Evolutionary conservation across 202 grass and related monocot genomes (phyloP), one percentile per base, ranked within the genome.

Genomic region (Musa balbisiana): DNA sequence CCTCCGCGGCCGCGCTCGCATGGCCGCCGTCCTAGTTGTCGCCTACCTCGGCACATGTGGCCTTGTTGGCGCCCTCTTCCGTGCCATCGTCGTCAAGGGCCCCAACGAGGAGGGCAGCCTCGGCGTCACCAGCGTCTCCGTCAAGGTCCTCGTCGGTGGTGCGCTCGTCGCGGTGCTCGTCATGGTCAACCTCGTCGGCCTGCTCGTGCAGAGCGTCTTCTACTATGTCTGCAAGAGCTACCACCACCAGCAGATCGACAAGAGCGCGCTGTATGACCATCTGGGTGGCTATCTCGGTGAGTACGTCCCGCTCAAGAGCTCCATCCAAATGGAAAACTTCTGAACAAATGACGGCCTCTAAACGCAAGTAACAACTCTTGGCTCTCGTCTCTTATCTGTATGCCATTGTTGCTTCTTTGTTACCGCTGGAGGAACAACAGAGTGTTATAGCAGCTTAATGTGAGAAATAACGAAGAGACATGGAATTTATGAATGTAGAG

Each of bases 151-250:
- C 15, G 79, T 90, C 2, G 91, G 95, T 25, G 82, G 87, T 9
- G 81, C 88, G 2, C 87, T 98, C 19, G 87, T 98, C 0, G 88
- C 80, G 23, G 79, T 92, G 10, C 91, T 98, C 11, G 91, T 92
- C 49, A 80, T 87, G 11, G 84, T 90, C 58, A 94, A 94, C 73
- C 51, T 98, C 17, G 55, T 98, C 23, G 95, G 91, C 0, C 64
- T 98, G 67, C 91, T 98, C 14, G 85, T 84, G 66, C 91, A 98
- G 79, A 98, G 95, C 75, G 86, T 98, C 10, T 98, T 98, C 89
- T 98, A 98, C 83, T 94, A 98, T 27, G 91, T 90, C 21, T 98
- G 95, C 84, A 98, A 98, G 85, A 88, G 90, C 77, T 98, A 80
- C 86, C 95, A 98, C 82, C 88, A 93, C 83, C 95, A 98, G 87